Conservation (phyloP, 1,139 yeast species). For the Saccharomyces hybrid region DNA sequence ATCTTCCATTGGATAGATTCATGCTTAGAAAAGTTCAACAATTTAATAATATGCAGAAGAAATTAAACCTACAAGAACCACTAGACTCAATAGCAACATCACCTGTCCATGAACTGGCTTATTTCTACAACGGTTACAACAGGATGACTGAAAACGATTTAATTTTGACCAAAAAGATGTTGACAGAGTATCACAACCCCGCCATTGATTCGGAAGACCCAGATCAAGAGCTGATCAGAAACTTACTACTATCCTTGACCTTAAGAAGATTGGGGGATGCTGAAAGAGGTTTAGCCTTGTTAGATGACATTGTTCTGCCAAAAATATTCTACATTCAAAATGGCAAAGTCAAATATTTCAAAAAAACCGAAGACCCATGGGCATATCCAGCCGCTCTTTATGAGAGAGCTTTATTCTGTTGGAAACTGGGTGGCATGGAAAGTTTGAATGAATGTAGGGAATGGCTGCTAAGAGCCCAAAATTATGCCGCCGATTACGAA, state of each 20-base stretch:
- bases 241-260: constrained; percentile 54
- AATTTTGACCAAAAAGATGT: constrained; percentile 44
- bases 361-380: constrained; percentile 68
- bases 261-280: constrained; percentile 59
- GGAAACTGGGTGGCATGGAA: constrained; percentile 56
- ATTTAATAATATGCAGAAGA: constrained; percentile 42
- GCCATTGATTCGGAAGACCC: constrained; percentile 32
- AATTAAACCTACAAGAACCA: constrained; percentile 41
- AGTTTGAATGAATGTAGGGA: constrained; percentile 51
- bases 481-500: constrained; percentile 85
- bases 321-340: constrained; percentile 23
- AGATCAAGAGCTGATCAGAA: constrained; percentile 64
- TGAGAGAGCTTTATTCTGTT: constrained; percentile 76
- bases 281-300: constrained; percentile 49
- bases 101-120: constrained; percentile 74
- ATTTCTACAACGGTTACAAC: constrained; percentile 90
- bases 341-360: constrained; percentile 37
- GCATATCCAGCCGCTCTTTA: constrained; percentile 81
- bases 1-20: constrained; percentile 87
- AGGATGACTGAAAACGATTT: constrained; percentile 66
- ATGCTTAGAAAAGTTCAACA: constrained; percentile 63
- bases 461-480: constrained; percentile 68
- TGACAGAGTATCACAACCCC: constrained; percentile 34
- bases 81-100: constrained; percentile 82
- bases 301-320: constrained; percentile 53